Conservation (phyloP, 495 filamentous ascomycete species). For the Tirmania nivea region DNA sequence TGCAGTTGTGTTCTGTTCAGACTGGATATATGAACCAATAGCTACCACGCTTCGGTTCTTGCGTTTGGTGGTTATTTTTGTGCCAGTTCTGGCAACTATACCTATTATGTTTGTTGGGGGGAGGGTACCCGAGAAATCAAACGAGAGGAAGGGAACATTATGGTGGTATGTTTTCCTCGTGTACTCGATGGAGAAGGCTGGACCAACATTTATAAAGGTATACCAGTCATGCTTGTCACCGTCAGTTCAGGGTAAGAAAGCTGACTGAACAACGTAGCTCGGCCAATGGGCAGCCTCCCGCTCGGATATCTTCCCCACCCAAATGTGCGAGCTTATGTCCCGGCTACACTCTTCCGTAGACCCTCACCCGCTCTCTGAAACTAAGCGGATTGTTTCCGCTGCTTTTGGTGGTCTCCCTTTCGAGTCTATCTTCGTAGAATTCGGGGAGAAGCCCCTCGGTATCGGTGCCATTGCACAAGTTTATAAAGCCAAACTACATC, state of each 20-base stretch:
- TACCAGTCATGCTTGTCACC: too few species aligned
- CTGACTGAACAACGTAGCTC: constrained; percentile 31
- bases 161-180: constrained; percentile 95
- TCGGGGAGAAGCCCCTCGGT: constrained; percentile 71
- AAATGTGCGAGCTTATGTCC: constrained; percentile 85
- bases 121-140: constrained; percentile 34
- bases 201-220: constrained; percentile 96
- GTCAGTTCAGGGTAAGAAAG: not conserved
- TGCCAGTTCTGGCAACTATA: constrained; percentile 62
- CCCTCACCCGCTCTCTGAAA: constrained; percentile 63
- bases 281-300: constrained; percentile 98
- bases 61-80: constrained; percentile 68
- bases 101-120: constrained; percentile 63
- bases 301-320: constrained; percentile 88
- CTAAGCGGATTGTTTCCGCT: constrained; percentile 51
- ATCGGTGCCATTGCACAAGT: constrained; percentile 97
- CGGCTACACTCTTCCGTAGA: constrained; percentile 86
- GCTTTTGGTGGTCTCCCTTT: constrained; percentile 67
- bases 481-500: constrained; percentile 83
- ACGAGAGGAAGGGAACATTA: constrained; percentile 55
- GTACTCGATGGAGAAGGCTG: constrained; percentile 73
- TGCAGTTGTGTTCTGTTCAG: not conserved
- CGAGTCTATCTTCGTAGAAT: constrained; percentile 91
- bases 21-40: constrained; percentile 43
- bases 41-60: constrained; percentile 72